Conservation (phyloP, 2,329 filamentous ascomycete genomes). For the Ambrosiella cleistominuta region DNA sequence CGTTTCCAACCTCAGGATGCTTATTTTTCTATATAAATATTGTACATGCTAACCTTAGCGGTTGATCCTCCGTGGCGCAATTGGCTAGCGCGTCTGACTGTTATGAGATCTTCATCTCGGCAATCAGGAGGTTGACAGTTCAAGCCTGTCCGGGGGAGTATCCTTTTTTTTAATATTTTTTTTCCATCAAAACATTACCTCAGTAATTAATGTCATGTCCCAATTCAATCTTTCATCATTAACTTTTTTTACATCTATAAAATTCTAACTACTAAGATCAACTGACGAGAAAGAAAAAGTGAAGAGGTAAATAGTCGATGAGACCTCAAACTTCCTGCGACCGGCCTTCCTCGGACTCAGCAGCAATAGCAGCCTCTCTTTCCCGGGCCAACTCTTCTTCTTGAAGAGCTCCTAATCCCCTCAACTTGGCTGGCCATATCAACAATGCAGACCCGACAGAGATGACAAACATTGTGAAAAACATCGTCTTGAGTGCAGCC, state of each 20-base stretch:
- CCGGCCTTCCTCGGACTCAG: background rate
- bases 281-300: too few relatives aligned
- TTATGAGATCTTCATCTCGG: constrained; percentile 21
- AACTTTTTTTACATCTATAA: too few relatives aligned
- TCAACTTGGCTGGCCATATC: constrained; percentile 35
- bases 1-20: too few relatives aligned
- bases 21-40: too few relatives aligned
- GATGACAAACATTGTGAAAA: constrained; percentile 27
- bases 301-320: too few relatives aligned
- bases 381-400: background rate
- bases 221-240: too few relatives aligned
- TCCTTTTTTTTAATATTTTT: background rate
- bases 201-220: too few relatives aligned
- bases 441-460: constrained; percentile 31
- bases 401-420: constrained; percentile 23
- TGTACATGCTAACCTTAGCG: background rate
- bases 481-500: constrained; percentile 30
- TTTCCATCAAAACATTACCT: background rate
- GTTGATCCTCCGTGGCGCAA: constrained; percentile 23
- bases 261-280: too few relatives aligned
- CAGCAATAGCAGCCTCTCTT: background rate
- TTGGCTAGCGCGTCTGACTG: constrained; percentile 45
- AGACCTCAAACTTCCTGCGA: too few relatives aligned
- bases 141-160: constrained; percentile 13
- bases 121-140: constrained; percentile 14